phyloP scores from a whole-genome alignment of 352 stramenopile genomes.

The Plasmopara muralis region DNA sequence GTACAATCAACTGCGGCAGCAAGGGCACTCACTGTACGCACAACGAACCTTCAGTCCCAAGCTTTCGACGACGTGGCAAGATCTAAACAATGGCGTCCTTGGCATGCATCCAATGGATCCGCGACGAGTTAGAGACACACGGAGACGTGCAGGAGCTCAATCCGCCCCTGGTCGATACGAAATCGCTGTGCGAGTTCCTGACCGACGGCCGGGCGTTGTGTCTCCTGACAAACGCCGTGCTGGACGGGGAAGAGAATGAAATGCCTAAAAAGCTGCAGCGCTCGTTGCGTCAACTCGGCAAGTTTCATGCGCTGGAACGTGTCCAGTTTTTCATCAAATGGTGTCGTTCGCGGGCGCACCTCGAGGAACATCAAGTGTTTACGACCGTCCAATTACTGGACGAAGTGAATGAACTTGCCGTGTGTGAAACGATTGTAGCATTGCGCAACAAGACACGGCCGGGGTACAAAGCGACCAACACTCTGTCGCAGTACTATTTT shows the following conservation, averaged over 20 bases:
- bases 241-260: slow-evolving; percentile 21
- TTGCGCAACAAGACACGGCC: slow-evolving; percentile 55
- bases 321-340: slow-evolving; percentile 85
- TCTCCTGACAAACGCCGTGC: slow-evolving; percentile 46
- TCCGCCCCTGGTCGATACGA: slow-evolving; percentile 23
- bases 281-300: slow-evolving; percentile 57
- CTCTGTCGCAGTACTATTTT: slow-evolving; percentile 29
- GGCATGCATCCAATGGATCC: slow-evolving; percentile 53
- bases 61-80: too few relatives aligned
- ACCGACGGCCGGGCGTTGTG: slow-evolving; percentile 73
- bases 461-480: slow-evolving; percentile 17
- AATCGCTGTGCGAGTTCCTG: slow-evolving; percentile 59
- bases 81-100: slow-evolving; percentile 14
- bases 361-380: slow-evolving; percentile 73
- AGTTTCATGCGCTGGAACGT: slow-evolving; percentile 76
- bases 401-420: slow-evolving; percentile 61
- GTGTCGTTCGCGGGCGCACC: slow-evolving; percentile 41
- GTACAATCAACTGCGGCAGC: not conserved
- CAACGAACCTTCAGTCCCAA: not conserved
- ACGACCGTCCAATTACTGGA: slow-evolving; percentile 75
- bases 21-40: not conserved
- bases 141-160: slow-evolving; percentile 24
- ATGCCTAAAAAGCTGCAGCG: slow-evolving; percentile 70
- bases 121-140: slow-evolving; percentile 38
- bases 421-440: slow-evolving; percentile 52